These are phyloP conservation scores for Capsaspora owczarzaki DNA, from an alignment of 78 protist genomes.

Conservation along the genomic window DNA sequence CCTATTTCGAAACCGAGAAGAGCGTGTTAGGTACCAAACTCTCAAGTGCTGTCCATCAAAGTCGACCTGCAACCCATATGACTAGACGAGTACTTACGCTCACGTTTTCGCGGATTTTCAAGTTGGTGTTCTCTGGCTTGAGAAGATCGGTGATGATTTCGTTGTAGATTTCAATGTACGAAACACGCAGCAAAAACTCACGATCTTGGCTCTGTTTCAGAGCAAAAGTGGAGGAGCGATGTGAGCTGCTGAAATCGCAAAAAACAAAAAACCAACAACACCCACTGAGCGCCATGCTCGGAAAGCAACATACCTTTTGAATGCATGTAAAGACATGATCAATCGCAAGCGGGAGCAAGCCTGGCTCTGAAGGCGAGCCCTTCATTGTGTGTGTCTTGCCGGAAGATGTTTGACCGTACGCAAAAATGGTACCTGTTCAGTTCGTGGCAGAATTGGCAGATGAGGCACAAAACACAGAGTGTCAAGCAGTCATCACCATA, in stretches of 20 bases:
- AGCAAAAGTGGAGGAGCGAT: neutral
- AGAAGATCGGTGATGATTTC: conserved; percentile 36
- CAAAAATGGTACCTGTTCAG: conserved; percentile 4
- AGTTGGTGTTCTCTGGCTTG: conserved; percentile 1
- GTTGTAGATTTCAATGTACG: conserved; percentile 73
- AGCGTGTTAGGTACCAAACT: too few species aligned
- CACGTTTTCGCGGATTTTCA: conserved; percentile 34
- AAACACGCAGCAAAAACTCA: conserved; percentile 52
- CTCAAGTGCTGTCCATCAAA: too few species aligned
- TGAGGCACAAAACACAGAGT: neutral
- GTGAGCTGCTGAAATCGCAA: neutral
- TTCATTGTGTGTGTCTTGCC: conserved; percentile 71
- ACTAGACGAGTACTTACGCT: neutral
- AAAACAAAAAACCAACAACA: neutral
- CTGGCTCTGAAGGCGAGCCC: conserved; percentile 31
- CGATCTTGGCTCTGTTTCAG: conserved; percentile 21
- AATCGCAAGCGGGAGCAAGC: conserved; percentile 49
- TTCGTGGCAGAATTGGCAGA: neutral
- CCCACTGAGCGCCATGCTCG: neutral
- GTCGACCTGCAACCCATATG: too few species aligned
- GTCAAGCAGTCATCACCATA: too few species aligned
- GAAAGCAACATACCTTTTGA: neutral
- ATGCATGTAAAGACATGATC: conserved; percentile 38
- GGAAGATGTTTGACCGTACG: conserved; percentile 31
- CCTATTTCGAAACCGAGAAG: too few species aligned